Percentiles rank a stretch among this genome's conserved stretches.
Evolutionary conservation across 768 basidiomycete genomes (phyloP).

Genomic region (Termitomyces sp.): DNA sequence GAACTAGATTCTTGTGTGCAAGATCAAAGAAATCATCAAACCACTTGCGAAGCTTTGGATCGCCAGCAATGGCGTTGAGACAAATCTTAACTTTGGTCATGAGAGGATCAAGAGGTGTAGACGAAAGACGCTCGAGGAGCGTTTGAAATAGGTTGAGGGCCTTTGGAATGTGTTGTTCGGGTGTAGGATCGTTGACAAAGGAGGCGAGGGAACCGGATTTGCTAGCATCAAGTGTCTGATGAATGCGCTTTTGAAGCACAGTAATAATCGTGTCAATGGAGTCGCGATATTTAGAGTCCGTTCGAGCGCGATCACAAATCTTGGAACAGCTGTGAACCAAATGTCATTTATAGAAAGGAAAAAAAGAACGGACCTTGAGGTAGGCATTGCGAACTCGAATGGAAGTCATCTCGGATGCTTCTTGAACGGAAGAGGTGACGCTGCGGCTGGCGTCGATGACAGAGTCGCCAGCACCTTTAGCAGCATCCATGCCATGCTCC

Average conservation of each 20-base stretch:
- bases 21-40: conserved; percentile 50
- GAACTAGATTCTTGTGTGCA: conserved; percentile 41
- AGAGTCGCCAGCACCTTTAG: conserved; percentile 52
- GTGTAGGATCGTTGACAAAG: conserved; percentile 59
- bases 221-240: conserved; percentile 46
- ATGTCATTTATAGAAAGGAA: no score
- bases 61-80: conserved; percentile 46
- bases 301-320: conserved; percentile 65
- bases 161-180: conserved; percentile 56
- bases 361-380: conserved; percentile 35
- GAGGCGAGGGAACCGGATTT: conserved; percentile 46
- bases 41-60: conserved; percentile 50
- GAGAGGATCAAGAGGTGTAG: conserved; percentile 48
- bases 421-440: conserved; percentile 36
- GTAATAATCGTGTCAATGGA: conserved; percentile 56
- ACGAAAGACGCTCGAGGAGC: conserved; percentile 49
- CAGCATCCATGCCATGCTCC: conserved; percentile 64
- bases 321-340: conserved; percentile 16
- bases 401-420: conserved; percentile 38
- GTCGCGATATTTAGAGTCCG: conserved; percentile 53
- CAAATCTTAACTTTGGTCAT: conserved; percentile 37
- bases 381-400: conserved; percentile 47
- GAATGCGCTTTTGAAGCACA: conserved; percentile 54
- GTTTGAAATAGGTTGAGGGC: conserved; percentile 47
- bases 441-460: conserved; percentile 53